Evolutionary conservation across 1,284 basidiomycete genomes (phyloP).

Genomic region (Leccinum glutinopallens): DNA sequence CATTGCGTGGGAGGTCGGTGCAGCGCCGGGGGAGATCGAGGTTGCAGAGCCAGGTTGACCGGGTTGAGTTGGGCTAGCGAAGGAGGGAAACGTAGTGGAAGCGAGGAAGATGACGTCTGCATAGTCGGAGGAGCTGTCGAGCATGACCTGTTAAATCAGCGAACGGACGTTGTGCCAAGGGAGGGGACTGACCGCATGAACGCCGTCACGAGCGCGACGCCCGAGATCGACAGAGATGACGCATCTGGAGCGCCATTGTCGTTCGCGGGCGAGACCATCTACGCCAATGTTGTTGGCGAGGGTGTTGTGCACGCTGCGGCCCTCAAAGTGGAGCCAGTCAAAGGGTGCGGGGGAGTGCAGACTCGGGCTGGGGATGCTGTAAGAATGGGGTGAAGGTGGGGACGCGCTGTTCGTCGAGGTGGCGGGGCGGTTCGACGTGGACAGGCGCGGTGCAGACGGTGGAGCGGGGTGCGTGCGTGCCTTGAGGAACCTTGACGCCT

Average conservation of each 20-base stretch:
- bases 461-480: no score
- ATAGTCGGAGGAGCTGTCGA: constrained; percentile 67
- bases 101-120: constrained; percentile 71
- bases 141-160: neutral
- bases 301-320: constrained; percentile 72
- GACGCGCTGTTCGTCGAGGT: no score
- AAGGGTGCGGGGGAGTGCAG: constrained; percentile 71
- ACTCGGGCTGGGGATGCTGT: constrained; percentile 36
- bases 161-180: neutral
- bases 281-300: constrained; percentile 73
- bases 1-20: constrained; percentile 57
- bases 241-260: constrained; percentile 71
- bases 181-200: constrained; percentile 46
- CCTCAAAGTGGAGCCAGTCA: constrained; percentile 84
- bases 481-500: no score
- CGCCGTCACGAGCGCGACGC: constrained; percentile 45
- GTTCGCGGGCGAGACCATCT: constrained; percentile 75
- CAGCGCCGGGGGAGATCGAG: constrained; percentile 54
- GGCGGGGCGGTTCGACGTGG: no score
- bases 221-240: constrained; percentile 79
- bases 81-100: constrained; percentile 30
- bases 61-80: neutral
- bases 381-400: no score
- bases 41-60: constrained; percentile 20
- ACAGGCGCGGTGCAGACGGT: no score